Evolutionary conservation across 805 yeast genomes (phyloP).

Genomic region (Sugiyamaella smithiae): DNA sequence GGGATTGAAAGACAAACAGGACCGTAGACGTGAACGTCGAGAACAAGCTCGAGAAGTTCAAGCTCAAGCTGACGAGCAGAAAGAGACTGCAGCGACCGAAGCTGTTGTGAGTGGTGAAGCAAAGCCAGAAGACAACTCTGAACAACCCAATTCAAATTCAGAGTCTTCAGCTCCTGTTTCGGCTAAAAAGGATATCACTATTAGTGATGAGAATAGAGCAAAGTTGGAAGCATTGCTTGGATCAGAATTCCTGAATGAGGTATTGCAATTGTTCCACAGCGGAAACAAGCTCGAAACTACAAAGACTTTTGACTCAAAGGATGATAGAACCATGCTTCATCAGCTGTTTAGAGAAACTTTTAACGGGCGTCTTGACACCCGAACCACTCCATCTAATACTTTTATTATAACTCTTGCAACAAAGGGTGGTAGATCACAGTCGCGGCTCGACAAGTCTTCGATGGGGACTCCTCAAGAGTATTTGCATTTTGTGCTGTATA

Average conservation of each 20-base stretch:
- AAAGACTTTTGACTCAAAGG: slow-evolving; percentile 61
- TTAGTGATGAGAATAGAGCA: slow-evolving; percentile 15
- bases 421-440: slow-evolving; percentile 37
- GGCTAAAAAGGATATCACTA: slow-evolving; percentile 26
- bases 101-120: background rate
- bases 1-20: slow-evolving; percentile 48
- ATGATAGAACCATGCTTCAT: slow-evolving; percentile 74
- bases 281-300: slow-evolving; percentile 59
- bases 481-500: slow-evolving; percentile 77
- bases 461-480: slow-evolving; percentile 68
- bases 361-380: slow-evolving; percentile 70
- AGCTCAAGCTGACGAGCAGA: background rate
- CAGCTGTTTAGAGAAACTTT: slow-evolving; percentile 71
- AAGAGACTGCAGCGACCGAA: background rate
- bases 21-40: slow-evolving; percentile 22
- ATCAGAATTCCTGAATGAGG: slow-evolving; percentile 53
- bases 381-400: slow-evolving; percentile 65
- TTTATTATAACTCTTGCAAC: slow-evolving; percentile 61
- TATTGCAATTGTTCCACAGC: slow-evolving; percentile 52
- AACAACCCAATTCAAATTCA: background rate
- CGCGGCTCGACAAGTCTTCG: slow-evolving; percentile 26
- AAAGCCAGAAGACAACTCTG: background rate
- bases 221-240: slow-evolving; percentile 56
- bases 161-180: slow-evolving; percentile 13
- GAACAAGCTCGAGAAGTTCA: slow-evolving; percentile 19